A percentile compares a stretch with the other conserved stretches of the same genome.
Evolutionary conservation across 805 yeast species (phyloP).

Genomic region (Candida broadrunensis): DNA sequence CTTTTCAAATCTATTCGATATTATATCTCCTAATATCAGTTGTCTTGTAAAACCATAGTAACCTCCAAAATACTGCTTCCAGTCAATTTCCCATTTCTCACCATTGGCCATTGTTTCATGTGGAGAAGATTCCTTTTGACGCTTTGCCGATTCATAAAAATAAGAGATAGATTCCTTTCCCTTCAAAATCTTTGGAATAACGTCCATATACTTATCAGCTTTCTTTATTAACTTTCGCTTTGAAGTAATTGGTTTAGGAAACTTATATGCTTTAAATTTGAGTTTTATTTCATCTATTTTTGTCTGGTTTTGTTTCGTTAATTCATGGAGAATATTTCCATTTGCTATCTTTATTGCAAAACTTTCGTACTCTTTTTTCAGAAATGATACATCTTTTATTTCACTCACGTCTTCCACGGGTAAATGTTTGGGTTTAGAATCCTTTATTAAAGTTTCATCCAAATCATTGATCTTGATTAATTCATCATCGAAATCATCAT

Average conservation of each 20-base stretch:
- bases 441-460: not conserved
- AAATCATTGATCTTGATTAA: not conserved
- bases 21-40: slow-evolving; percentile 42
- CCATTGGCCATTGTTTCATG: slow-evolving; percentile 43
- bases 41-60: slow-evolving; percentile 62
- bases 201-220: slow-evolving; percentile 23
- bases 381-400: not conserved
- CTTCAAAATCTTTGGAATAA: slow-evolving; percentile 39
- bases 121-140: slow-evolving; percentile 33
- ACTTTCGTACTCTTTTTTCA: not conserved
- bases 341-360: not conserved
- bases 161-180: slow-evolving; percentile 42
- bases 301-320: slow-evolving; percentile 10
- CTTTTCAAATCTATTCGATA: slow-evolving; percentile 28
- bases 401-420: not conserved
- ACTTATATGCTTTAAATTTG: slow-evolving; percentile 11
- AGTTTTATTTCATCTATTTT: slow-evolving; percentile 10
- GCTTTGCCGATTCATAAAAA: slow-evolving; percentile 50
- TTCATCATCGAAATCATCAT: not conserved
- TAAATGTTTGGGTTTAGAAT: not conserved
- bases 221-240: slow-evolving; percentile 24
- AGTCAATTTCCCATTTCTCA: slow-evolving; percentile 46
- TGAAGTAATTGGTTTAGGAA: slow-evolving; percentile 26
- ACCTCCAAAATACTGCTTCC: slow-evolving; percentile 51
- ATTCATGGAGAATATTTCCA: slow-evolving; percentile 2